A percentile compares a stretch with the other conserved stretches of the same genome.
Conservation (phyloP, 2,329 filamentous ascomycete species). For the Aureobasidium sp. region DNA sequence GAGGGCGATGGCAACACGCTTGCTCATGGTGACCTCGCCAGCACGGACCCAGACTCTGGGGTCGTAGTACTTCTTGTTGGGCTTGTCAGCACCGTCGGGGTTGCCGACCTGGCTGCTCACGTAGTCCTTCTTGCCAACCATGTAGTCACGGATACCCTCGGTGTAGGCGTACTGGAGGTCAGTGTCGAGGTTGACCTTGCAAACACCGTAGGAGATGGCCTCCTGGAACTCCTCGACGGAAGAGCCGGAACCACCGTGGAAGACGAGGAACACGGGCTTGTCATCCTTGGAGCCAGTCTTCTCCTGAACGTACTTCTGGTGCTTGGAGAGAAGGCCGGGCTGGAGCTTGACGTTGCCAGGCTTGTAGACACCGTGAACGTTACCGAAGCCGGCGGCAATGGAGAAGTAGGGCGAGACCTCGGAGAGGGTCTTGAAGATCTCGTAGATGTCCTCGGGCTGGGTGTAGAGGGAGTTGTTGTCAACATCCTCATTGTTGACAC, state of each 20-base stretch:
- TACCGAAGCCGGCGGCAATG: slow-evolving; percentile 96
- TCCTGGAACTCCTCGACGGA: slow-evolving; percentile 82
- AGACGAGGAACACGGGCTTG: slow-evolving; percentile 98
- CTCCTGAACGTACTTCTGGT: slow-evolving; percentile 86
- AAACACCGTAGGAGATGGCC: slow-evolving; percentile 86
- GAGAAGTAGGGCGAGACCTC: slow-evolving; percentile 94
- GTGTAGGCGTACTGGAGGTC: slow-evolving; percentile 96
- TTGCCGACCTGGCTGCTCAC: slow-evolving; percentile 81
- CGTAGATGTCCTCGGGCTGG: slow-evolving; percentile 91
- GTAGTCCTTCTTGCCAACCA: slow-evolving; percentile 93
- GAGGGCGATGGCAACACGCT: slow-evolving; percentile 72
- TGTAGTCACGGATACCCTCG: slow-evolving; percentile 86
- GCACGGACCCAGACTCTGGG: slow-evolving; percentile 92
- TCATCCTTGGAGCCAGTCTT: slow-evolving; percentile 63
- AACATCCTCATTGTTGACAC: slow-evolving; percentile 96
- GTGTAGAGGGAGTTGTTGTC: slow-evolving; percentile 98
- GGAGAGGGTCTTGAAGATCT: slow-evolving; percentile 79
- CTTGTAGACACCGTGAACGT: slow-evolving; percentile 99
- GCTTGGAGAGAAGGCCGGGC: slow-evolving; percentile 92
- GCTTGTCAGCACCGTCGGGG: slow-evolving; percentile 92
- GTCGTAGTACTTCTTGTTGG: slow-evolving; percentile 86
- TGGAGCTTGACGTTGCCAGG: slow-evolving; percentile 94
- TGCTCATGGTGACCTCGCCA: slow-evolving; percentile 94
- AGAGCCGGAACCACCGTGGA: slow-evolving; percentile 95
- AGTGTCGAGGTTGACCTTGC: slow-evolving; percentile 99